Percentiles rank a stretch among this genome's conserved stretches.
Conservation (phyloP, 1,284 basidiomycete genomes). For the Malassezia dermatis region DNA sequence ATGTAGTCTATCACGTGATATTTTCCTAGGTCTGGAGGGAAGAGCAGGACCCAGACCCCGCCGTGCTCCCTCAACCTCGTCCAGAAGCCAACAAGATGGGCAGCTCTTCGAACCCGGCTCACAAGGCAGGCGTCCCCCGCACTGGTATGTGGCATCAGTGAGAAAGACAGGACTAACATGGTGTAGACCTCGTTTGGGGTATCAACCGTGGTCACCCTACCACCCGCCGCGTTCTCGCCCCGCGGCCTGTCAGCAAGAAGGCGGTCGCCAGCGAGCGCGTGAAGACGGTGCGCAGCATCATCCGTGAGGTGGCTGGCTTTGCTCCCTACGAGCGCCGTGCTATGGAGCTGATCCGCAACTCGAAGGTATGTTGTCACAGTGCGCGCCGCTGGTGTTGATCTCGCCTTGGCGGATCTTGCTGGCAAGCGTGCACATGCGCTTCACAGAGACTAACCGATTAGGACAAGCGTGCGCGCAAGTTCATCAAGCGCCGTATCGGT, state of each 20-base stretch:
- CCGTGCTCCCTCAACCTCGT: conserved; percentile 22
- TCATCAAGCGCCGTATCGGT: conserved; percentile 46
- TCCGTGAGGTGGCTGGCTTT: conserved; percentile 64
- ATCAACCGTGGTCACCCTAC: conserved; percentile 87
- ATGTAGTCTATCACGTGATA: conserved; percentile 14
- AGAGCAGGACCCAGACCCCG: background rate
- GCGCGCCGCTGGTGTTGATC: background rate
- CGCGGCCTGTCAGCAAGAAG: conserved; percentile 83
- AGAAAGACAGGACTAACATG: background rate
- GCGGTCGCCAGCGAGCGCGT: conserved; percentile 61
- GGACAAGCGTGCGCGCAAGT: conserved; percentile 48
- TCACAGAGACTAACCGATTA: conserved; percentile 7
- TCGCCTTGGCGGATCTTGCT: too few species aligned
- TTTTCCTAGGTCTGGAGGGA: conserved; percentile 1
- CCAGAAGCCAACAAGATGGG: conserved; percentile 29
- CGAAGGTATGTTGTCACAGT: conserved; percentile 60
- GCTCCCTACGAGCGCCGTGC: conserved; percentile 97
- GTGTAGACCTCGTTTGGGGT: conserved; percentile 74
- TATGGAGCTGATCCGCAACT: conserved; percentile 97
- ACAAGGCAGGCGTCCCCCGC: conserved; percentile 43
- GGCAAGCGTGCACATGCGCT: too few species aligned
- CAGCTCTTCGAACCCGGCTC: conserved; percentile 45
- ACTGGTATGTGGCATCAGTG: conserved; percentile 28
- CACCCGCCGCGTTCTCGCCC: conserved; percentile 67
- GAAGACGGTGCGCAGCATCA: conserved; percentile 34